Evolutionary conservation across 129 eudicot species (phyloP), one percentile per base, ranked within the genome.

Genomic region (Solidago caesia): DNA sequence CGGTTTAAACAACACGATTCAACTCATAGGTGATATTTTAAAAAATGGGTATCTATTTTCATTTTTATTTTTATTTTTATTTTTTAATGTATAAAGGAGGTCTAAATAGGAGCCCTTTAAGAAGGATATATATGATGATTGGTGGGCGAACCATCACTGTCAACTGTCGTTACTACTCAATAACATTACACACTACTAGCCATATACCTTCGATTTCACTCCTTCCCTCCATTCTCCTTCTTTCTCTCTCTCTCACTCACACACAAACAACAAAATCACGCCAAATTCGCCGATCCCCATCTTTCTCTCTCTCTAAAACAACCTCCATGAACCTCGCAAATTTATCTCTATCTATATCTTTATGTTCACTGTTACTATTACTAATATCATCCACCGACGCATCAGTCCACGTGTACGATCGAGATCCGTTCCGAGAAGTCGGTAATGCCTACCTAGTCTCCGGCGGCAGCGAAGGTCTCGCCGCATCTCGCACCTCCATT

Each of bases 391-490:
- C 87, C 83, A 78, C 90, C 61, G 77, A 83, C 57, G 96, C 94
- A 47, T 95, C 99, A 49, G 63, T 95, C 70, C 99, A 95, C 86
- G 83, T 72, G 84, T 95, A 95, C 90, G 75, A 71, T 71, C 89
- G 84, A 73, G 93, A 91, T 85, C 90, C 85, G 39, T 84, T 95
- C 88, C 81, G 87, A 64, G 99, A 95, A 81, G 99, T 95, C 75
- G 99, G 99, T 9, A 95, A 83, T 81, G 90, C 99, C 5, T 89
- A 76, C 79, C 97, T 95, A 29, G 84, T 91, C 77, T 88, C 99
- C 82, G 99, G 97, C 66, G 99, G 97, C 56, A 95, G 99, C 69
- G 99, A 95, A 82, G 99, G 99, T 75, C 70, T 95, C 77, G 81
- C 80, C 63, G 90, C 96, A 16, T 68, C 90, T 64, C 89, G 81